Evolutionary conservation across 345 rosid genomes (phyloP), one percentile per base, ranked within the genome.

Genomic region (Nephelium lappaceum): DNA sequence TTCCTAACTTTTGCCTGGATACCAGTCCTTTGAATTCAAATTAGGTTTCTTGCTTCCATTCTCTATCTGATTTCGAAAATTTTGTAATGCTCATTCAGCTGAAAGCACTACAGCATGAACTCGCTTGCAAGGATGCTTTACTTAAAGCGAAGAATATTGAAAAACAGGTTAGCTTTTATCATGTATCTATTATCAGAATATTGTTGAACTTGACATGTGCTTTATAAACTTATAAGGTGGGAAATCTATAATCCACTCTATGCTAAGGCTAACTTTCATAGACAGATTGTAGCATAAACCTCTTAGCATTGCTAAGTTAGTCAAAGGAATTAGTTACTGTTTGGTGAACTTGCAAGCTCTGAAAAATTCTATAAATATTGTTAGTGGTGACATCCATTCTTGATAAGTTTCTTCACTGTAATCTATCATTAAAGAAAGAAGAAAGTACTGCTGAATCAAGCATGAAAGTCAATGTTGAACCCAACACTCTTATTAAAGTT

Each of bases 101-200:
- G 71, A 91, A 87, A 72, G 78, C 85, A 61, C 77, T 89, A 36
- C 91, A 86, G 76, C 95, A 91, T 78, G 90, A 91, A 80, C 78
- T 91, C 67, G 75, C 73, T 27, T 85, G 92, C 87, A 88, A 88
- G 79, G 87, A 84, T 31, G 88, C 92, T 39, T 77, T 88, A 73
- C 84, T 83, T 45, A 89, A 88, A 83, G 88, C 82, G 21, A 88
- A 78, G 63, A 79, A 39, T 9, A 39, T 60, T 36, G 80, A 75
- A 67, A 42, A 53, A 21, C 31, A 80, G 86, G 89, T 87, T 73
- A 67, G 80, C 60, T 71, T 42, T 70, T 27, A 24, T 73, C 51
- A 51, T 24, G 24, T 21, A 5, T 77, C 16, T 60, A 8, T 69
- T 41, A 51, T 27, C 18, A 74, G 69, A 51, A 19, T 21, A 3